Percentiles rank a stretch among this genome's conserved stretches.
phyloP scores from a whole-genome alignment of 2,329 filamentous ascomycete genomes.

The Pyrenophora graminea region DNA sequence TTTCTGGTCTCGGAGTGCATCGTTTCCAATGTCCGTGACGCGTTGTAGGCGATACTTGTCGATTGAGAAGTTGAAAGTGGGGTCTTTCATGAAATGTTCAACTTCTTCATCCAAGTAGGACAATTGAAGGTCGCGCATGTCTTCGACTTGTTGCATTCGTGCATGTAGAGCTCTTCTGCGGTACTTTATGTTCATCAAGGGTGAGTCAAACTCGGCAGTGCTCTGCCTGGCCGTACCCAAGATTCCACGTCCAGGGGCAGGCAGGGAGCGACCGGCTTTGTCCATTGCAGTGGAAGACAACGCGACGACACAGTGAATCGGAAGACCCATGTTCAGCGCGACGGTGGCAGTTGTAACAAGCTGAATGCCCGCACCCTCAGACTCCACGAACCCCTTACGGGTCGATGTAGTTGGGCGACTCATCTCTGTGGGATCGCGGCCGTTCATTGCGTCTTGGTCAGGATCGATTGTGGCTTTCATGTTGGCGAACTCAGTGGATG shows the following conservation, averaged over 20 bases:
- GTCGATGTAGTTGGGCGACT: conserved; percentile 96
- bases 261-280: conserved; percentile 98
- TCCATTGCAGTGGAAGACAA: conserved; percentile 95
- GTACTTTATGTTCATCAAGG: conserved; percentile 96
- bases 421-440: conserved; percentile 95
- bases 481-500: conserved; percentile 99
- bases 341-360: conserved; percentile 97
- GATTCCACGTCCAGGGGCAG: conserved; percentile 94
- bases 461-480: conserved; percentile 99
- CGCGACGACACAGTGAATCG: conserved; percentile 92
- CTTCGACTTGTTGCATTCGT: conserved; percentile 90
- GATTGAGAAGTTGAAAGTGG: conserved; percentile 74
- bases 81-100: conserved; percentile 75
- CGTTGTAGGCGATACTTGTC: conserved; percentile 85
- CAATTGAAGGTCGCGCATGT: conserved; percentile 94
- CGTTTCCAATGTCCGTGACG: conserved; percentile 80
- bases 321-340: conserved; percentile 96
- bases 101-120: conserved; percentile 92
- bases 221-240: conserved; percentile 93
- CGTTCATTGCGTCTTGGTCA: conserved; percentile 92
- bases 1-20: conserved; percentile 88
- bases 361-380: conserved; percentile 97
- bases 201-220: conserved; percentile 88
- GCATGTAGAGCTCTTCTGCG: conserved; percentile 92
- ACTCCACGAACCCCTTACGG: conserved; percentile 98